These are phyloP conservation scores for Lichtheimia hyalospora DNA, from an alignment of 371 early-diverging fungal species.

Conservation along the genomic window DNA sequence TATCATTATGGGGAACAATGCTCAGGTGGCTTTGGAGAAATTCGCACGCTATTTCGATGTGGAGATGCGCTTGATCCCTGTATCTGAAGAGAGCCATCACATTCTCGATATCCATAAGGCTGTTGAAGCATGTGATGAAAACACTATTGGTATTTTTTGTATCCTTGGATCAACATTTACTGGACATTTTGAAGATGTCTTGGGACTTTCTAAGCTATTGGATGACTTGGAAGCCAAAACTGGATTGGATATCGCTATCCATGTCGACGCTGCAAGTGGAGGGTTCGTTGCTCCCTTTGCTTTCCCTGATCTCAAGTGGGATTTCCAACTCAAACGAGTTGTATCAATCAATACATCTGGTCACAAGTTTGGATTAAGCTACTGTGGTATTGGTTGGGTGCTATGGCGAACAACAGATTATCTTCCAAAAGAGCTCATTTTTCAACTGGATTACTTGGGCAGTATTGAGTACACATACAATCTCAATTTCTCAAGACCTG, in stretches of 20 bases:
- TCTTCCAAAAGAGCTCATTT: constrained; percentile 67
- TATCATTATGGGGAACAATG: constrained; percentile 65
- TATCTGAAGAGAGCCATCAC: constrained; percentile 45
- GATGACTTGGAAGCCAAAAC: constrained; percentile 50
- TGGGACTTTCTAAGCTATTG: constrained; percentile 53
- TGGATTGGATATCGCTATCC: constrained; percentile 63
- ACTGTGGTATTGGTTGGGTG: constrained; percentile 72
- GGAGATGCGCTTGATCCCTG: constrained; percentile 61
- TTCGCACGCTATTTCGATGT: constrained; percentile 71
- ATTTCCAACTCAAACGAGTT: constrained; percentile 61
- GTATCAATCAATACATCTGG: constrained; percentile 67
- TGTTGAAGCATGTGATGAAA: constrained; percentile 61
- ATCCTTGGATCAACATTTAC: constrained; percentile 75
- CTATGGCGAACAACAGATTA: constrained; percentile 61
- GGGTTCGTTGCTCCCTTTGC: constrained; percentile 77
- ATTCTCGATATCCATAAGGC: constrained; percentile 53
- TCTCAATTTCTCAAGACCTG: constrained; percentile 70
- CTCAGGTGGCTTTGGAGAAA: constrained; percentile 63
- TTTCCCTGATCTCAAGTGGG: constrained; percentile 65
- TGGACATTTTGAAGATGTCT: constrained; percentile 74
- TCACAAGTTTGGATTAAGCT: constrained; percentile 73
- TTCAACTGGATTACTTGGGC: constrained; percentile 70
- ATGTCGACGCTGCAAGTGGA: constrained; percentile 74
- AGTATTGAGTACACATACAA: constrained; percentile 60
- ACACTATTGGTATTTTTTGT: constrained; percentile 69